Base-by-base conservation (phyloP, 805 yeast genomes). In the Cyberlindnera lachancei region DNA sequence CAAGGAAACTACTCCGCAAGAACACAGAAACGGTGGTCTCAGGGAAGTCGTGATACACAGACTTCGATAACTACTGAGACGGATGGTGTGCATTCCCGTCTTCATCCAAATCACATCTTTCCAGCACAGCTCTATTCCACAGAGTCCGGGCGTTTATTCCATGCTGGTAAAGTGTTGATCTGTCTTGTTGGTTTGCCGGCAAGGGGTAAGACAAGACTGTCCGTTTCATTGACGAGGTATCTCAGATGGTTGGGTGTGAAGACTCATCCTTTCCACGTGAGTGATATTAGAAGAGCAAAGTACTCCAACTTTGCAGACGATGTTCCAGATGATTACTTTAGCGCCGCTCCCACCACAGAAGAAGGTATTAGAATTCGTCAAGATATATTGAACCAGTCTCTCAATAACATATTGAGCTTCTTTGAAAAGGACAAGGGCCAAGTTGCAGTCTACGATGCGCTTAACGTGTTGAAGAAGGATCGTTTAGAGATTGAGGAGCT, bases 241-340 rank as follows among this genome's bases (percentile, higher is more conserved):
- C 65, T 94, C 44, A 71, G 96, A 48, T 92, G 98, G 98, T 64
- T 92, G 27, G 98, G 98, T 5, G 97, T 92, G 15, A 79, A 83
- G 50, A 79, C 96, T 2, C 88, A 86, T 47, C 75, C 86, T 18
- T 90, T 85, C 61, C 97, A 90, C 58, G 71, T 88, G 39, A 92
- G 96, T 16, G 94, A 92, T 55, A 90, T 88, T 52, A 71, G 96
- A 48, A 70, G 96, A 41, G 64, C 64, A 15, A 55, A 49, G 19
- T 52, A 39, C 18, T 29, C 41, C 20, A 40, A 53, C 28, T 48
- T 56, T 30, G 57, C 58, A 44, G 68, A 64, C 33, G 66, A 66
- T 35, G 71, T 77, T 15, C 77, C 85, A n/a, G 69, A 67, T 28
- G 90, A 82, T 42, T 78, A 81, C 52, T 79, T 79, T 52, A 66